These are phyloP conservation scores for Mycena venus DNA, from an alignment of 768 basidiomycete species.

Conservation along the genomic window DNA sequence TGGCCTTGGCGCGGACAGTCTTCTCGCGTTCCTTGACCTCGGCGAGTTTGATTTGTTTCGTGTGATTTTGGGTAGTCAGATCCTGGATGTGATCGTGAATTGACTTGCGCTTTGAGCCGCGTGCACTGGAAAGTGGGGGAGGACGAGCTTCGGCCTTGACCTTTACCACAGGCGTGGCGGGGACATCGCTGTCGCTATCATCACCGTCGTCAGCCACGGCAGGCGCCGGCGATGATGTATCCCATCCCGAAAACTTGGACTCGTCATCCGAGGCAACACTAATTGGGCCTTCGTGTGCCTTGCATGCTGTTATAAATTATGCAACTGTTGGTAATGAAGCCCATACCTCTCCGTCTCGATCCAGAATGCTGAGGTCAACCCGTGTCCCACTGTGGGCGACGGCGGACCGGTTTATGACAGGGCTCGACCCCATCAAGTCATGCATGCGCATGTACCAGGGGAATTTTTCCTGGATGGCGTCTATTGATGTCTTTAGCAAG, in stretches of 20 bases:
- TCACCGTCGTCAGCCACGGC: background rate
- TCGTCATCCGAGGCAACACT: background rate
- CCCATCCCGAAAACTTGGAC: background rate
- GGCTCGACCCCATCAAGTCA: background rate
- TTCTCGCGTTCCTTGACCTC: background rate
- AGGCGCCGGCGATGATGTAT: background rate
- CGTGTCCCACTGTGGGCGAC: background rate
- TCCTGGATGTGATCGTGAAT: background rate
- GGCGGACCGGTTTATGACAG: background rate
- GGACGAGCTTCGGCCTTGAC: background rate
- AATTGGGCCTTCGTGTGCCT: background rate
- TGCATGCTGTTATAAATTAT: background rate
- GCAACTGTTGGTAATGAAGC: background rate
- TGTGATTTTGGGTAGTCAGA: too few relatives aligned
- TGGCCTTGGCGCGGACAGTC: background rate
- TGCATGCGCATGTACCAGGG: background rate
- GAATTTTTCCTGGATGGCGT: background rate
- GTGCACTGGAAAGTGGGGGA: background rate
- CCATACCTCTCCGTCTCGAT: background rate
- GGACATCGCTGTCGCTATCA: background rate
- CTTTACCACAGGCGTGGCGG: background rate
- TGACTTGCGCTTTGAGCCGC: background rate
- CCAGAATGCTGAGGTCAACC: background rate
- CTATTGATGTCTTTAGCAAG: background rate
- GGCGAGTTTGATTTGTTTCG: background rate